Evolutionary conservation across 1,139 yeast species (phyloP).

Genomic region (Geotrichum cucujoidarum): DNA sequence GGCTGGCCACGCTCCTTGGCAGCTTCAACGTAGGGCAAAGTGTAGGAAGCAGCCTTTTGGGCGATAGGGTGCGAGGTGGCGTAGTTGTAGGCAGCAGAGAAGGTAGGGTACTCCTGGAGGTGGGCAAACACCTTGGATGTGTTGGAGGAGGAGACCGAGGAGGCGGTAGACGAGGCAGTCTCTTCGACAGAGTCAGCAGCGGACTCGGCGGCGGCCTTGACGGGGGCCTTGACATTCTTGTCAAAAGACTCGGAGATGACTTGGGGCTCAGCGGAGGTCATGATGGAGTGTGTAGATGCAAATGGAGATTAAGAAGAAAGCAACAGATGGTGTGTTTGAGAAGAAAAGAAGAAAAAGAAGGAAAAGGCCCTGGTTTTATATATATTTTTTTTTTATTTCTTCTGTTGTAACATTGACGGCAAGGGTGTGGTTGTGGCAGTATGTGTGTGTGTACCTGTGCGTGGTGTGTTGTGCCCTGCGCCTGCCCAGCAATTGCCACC

Average conservation of each 20-base stretch:
- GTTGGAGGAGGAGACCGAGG: background rate
- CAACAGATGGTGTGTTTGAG: no score
- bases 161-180: background rate
- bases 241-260: background rate
- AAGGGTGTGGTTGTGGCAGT: no score
- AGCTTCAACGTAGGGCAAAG: conserved; percentile 50
- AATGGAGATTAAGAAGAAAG: background rate
- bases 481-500: no score
- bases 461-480: no score
- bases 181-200: background rate
- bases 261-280: background rate
- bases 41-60: conserved; percentile 54
- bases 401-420: no score
- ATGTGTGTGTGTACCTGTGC: no score
- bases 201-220: background rate
- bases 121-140: conserved; percentile 37
- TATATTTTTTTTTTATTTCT: no score
- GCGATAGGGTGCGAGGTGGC: conserved; percentile 56
- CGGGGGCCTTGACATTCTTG: background rate
- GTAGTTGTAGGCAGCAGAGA: conserved; percentile 56
- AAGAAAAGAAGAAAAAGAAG: no score
- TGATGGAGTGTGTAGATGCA: background rate
- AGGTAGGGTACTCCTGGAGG: conserved; percentile 51
- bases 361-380: background rate
- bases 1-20: conserved; percentile 36